phyloP scores from a whole-genome alignment of 83 land plant genomes.

The Diphasiastrum complanatum region DNA sequence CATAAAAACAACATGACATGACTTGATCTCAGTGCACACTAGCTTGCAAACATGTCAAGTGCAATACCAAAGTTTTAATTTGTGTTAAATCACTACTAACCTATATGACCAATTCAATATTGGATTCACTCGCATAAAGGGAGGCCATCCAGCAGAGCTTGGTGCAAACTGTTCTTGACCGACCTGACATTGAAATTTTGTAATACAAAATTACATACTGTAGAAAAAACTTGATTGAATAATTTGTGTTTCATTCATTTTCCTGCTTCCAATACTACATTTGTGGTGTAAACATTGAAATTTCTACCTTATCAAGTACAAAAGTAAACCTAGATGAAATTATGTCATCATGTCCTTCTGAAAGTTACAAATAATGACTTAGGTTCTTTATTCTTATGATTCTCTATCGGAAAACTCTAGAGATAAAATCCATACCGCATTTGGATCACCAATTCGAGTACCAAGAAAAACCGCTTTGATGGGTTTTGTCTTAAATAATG shows the following conservation, averaged over 20 bases:
- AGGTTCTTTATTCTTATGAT: too few relatives aligned
- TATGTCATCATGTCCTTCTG: too few relatives aligned
- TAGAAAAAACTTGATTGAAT: neutral
- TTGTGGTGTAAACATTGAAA: too few relatives aligned
- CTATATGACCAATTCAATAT: slow-evolving; percentile 98
- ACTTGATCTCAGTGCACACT: too few relatives aligned
- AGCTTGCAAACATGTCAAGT: too few relatives aligned
- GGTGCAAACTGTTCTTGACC: slow-evolving; percentile 97
- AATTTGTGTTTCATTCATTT: neutral
- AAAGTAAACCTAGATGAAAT: too few relatives aligned
- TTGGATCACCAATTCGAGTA: slow-evolving; percentile 91
- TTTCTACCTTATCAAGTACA: too few relatives aligned
- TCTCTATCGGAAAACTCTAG: too few relatives aligned
- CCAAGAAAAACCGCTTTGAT: slow-evolving; percentile 88
- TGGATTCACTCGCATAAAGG: slow-evolving; percentile 96
- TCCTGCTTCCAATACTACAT: neutral
- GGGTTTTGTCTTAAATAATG: slow-evolving; percentile 55
- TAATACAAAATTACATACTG: neutral
- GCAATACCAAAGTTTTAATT: too few relatives aligned
- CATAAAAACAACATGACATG: too few relatives aligned
- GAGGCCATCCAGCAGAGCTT: slow-evolving; percentile 95
- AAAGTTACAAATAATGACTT: too few relatives aligned
- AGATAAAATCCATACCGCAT: slow-evolving; percentile 90
- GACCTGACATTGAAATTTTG: slow-evolving; percentile 43
- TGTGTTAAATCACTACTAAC: slow-evolving; percentile 28